Base-by-base conservation (phyloP, 257 asterid genomes). In the Penstemon eatonii region DNA sequence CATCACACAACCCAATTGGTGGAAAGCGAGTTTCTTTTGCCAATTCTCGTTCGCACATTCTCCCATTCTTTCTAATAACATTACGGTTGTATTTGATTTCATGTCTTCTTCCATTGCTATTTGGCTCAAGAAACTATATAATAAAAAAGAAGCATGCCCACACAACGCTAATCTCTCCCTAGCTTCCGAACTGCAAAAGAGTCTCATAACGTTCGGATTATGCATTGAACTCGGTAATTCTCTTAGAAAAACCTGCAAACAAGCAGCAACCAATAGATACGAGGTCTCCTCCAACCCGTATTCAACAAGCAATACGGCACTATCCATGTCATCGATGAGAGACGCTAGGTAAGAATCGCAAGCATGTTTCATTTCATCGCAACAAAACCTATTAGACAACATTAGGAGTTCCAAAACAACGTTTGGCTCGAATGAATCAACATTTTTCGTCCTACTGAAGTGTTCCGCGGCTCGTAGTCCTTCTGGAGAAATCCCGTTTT, bases 1-100 rank as follows among this genome's bases (percentile, higher is more conserved):
- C 99, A 94, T 91, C 72, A 89, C 96, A 25, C 99, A 94, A 11
- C 99, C 99, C 76, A 91, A 72, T 67, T 80, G 99, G 78, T 94
- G 99, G 70, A 80, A 84, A 1, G 87, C 91, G 33, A 89, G 79
- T 73, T 87, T 96, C 76, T 83, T 91, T 67, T 94, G 91, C 99
- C 99, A 94, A 64, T 62, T 63, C 76, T 89, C 83, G 3, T 64
- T 71, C 0, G 96, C 91, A 66, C 95, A 91, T 56, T 89, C 99
- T 61, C 86, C 89, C 85, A 86, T 76, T 66, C 99, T 73, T 77
- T 94, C 99, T 67, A 89, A 74, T 54, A 94, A 70, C 97, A 94
- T 91, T 12, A 89, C 93, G 0, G 97, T 94, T 13, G 84, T 78
- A 59, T 91, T 94, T 10, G 97, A 84, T 51, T 81, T 89, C 73